These are phyloP conservation scores for Paramecium octaurelia DNA, from an alignment of 73 alveolate species.

Conservation along the genomic window DNA sequence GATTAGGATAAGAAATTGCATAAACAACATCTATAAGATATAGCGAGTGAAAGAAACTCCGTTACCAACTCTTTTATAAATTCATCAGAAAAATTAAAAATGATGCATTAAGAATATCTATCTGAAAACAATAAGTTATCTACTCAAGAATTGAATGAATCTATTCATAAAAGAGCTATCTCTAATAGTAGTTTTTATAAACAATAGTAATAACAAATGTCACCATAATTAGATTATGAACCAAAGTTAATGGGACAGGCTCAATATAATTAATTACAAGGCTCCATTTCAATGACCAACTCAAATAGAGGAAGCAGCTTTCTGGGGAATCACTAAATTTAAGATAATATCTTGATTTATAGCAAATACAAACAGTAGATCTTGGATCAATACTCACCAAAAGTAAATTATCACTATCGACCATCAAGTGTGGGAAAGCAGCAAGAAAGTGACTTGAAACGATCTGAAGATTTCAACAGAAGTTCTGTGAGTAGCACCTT, in stretches of 20 bases:
- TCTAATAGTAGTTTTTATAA: neutral
- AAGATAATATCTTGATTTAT: neutral
- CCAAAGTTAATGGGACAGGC: neutral
- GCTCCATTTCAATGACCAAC: neutral
- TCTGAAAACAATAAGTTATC: neutral
- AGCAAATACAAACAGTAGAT: neutral
- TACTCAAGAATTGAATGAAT: neutral
- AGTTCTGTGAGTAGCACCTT: constrained; percentile 38
- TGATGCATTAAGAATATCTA: neutral
- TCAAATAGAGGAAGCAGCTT: neutral
- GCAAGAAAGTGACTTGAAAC: neutral
- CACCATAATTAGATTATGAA: constrained; percentile 21
- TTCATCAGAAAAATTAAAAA: neutral
- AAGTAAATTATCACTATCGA: neutral
- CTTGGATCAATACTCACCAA: neutral
- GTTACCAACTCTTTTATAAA: neutral
- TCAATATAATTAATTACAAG: neutral
- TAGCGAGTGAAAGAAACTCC: neutral
- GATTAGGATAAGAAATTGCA: constrained; percentile 21
- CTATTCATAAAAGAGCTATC: neutral
- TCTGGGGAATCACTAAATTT: neutral
- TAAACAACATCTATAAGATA: neutral
- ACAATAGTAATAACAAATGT: neutral
- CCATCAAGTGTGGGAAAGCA: constrained; percentile 8
- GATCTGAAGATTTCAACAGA: constrained; percentile 19